phyloP scores from a whole-genome alignment of 2,329 filamentous ascomycete genomes.

The Nemania serpens region DNA sequence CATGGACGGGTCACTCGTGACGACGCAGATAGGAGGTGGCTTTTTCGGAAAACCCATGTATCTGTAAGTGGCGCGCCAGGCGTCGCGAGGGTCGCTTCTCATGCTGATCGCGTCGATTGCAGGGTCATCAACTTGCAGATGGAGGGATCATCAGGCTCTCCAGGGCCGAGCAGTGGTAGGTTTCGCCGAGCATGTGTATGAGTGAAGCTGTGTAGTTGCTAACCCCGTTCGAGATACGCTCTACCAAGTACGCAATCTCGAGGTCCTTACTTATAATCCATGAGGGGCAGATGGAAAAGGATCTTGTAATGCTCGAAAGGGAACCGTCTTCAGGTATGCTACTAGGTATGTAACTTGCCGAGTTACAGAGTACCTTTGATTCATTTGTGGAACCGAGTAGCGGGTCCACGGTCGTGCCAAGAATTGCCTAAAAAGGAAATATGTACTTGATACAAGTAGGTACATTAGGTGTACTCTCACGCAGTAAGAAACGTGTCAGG shows the following conservation, averaged over 20 bases:
- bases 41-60: slow-evolving; percentile 55
- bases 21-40: slow-evolving; percentile 55
- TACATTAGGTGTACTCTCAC: too few relatives aligned
- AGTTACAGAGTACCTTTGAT: too few relatives aligned
- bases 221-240: slow-evolving; percentile 31
- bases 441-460: too few relatives aligned
- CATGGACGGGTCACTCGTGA: slow-evolving; percentile 54
- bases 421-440: too few relatives aligned
- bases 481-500: too few relatives aligned
- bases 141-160: slow-evolving; percentile 51
- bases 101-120: slow-evolving; percentile 2
- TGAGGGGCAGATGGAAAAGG: slow-evolving; percentile 9
- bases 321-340: neutral
- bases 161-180: slow-evolving; percentile 44
- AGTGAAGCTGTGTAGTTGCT: neutral
- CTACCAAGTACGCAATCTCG: slow-evolving; percentile 39
- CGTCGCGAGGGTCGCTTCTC: neutral
- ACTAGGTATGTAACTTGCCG: too few relatives aligned
- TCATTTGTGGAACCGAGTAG: too few relatives aligned
- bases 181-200: neutral
- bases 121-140: slow-evolving; percentile 53
- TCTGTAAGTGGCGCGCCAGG: slow-evolving; percentile 38
- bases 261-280: slow-evolving; percentile 40
- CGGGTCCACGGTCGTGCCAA: too few relatives aligned
- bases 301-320: neutral